These are phyloP conservation scores for Microdochium nivale DNA, from an alignment of 2,329 filamentous ascomycete species.

Conservation along the genomic window DNA sequence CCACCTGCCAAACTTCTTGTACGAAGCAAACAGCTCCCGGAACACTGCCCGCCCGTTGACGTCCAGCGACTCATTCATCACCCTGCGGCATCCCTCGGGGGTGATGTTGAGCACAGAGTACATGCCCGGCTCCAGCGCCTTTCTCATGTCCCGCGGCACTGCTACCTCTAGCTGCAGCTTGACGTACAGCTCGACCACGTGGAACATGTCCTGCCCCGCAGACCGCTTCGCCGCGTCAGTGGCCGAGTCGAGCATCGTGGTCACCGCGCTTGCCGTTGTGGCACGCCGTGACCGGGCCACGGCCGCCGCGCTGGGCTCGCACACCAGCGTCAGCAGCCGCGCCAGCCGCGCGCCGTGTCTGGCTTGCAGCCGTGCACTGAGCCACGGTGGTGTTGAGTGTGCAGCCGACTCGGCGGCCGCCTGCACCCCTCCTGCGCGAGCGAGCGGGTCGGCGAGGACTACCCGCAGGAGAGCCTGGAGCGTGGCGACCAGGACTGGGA, in stretches of 20 bases:
- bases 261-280: conserved; percentile 21
- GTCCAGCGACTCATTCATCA: conserved; percentile 53
- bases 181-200: conserved; percentile 50
- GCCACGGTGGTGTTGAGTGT: conserved; percentile 22
- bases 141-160: conserved; percentile 39
- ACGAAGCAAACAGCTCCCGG: conserved; percentile 48
- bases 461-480: conserved; percentile 47
- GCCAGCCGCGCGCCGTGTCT: conserved; percentile 42
- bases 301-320: conserved; percentile 48
- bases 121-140: conserved; percentile 48
- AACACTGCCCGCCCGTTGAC: conserved; percentile 49
- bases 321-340: conserved; percentile 49
- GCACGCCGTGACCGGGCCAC: conserved; percentile 32
- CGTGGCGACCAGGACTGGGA: conserved; percentile 46
- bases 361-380: conserved; percentile 24
- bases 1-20: conserved; percentile 57
- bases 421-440: conserved; percentile 12
- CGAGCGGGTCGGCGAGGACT: conserved; percentile 33
- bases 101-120: conserved; percentile 53
- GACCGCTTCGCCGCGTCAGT: conserved; percentile 53
- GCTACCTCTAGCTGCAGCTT: conserved; percentile 50
- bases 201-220: conserved; percentile 53
- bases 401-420: conserved; percentile 10
- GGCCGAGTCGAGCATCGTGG: conserved; percentile 45
- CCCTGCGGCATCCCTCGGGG: conserved; percentile 41